Conservation (phyloP, 257 asterid genomes). For the Mitragyna speciosa region DNA sequence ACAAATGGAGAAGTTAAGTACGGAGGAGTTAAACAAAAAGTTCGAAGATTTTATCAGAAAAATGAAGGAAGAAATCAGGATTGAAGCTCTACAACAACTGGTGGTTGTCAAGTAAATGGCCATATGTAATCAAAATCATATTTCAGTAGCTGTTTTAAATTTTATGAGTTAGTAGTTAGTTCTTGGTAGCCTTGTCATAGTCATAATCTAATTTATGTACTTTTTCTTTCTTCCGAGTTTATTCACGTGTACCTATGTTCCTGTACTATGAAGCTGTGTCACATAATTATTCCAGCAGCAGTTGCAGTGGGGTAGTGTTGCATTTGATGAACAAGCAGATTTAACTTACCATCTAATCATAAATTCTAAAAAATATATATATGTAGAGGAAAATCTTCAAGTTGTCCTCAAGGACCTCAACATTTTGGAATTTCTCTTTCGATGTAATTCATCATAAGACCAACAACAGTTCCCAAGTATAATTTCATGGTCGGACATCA, state of each 20-base stretch:
- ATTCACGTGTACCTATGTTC: not conserved
- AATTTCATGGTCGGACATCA: too few species aligned
- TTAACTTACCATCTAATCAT: too few species aligned
- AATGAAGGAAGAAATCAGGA: conserved; percentile 41
- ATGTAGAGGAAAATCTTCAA: not conserved
- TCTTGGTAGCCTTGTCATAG: too few species aligned
- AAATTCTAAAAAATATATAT: not conserved
- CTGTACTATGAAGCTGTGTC: not conserved
- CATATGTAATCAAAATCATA: not conserved
- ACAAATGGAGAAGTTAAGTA: conserved; percentile 25
- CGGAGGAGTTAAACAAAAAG: conserved; percentile 40
- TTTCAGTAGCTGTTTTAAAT: too few species aligned
- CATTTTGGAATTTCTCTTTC: too few species aligned
- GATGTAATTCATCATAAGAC: too few species aligned
- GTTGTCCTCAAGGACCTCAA: not conserved
- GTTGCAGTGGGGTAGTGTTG: not conserved
- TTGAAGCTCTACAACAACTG: conserved; percentile 33
- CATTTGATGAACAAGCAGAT: too few species aligned
- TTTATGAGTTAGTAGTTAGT: too few species aligned
- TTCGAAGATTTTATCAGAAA: conserved; percentile 42
- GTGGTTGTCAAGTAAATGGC: conserved; percentile 23
- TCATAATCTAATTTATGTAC: too few species aligned
- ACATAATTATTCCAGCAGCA: not conserved
- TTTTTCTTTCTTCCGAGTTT: too few species aligned
- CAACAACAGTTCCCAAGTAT: too few species aligned